Percentiles rank a stretch among this genome's conserved stretches.
These are phyloP conservation scores for Poronia punctata DNA, from an alignment of 495 filamentous ascomycete species.

Conservation along the genomic window DNA sequence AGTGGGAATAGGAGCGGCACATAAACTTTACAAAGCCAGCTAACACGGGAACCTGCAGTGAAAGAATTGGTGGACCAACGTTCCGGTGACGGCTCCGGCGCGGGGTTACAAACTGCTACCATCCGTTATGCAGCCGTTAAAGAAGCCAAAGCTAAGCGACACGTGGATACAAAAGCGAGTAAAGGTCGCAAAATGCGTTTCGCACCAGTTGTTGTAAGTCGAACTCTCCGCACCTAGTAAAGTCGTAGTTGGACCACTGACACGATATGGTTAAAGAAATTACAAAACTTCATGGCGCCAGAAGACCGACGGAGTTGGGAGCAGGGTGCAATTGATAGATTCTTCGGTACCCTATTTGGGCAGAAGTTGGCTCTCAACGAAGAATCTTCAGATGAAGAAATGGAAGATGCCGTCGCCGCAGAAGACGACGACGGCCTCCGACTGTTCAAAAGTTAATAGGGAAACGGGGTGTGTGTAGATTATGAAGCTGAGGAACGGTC, in stretches of 20 bases:
- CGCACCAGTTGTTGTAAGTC: conserved; percentile 11
- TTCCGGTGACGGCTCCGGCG: conserved; percentile 49
- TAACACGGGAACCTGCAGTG: conserved; percentile 45
- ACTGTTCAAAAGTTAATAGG: conserved; percentile 64
- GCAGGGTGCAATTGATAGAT: conserved; percentile 67
- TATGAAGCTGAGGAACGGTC: too few species aligned
- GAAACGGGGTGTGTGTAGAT: too few species aligned
- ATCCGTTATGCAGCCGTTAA: conserved; percentile 59
- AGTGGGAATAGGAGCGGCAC: neutral
- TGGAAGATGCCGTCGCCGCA: conserved; percentile 48
- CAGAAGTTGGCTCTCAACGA: conserved; percentile 68
- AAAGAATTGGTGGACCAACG: conserved; percentile 89
- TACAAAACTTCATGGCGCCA: conserved; percentile 97
- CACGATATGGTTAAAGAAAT: conserved; percentile 55
- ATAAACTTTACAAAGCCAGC: too few species aligned
- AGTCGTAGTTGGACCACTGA: neutral
- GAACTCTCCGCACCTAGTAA: neutral
- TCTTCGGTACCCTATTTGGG: conserved; percentile 86
- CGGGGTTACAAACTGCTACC: conserved; percentile 34
- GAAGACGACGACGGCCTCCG: conserved; percentile 65
- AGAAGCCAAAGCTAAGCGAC: conserved; percentile 73
- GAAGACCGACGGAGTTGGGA: conserved; percentile 76
- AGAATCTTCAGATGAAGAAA: conserved; percentile 51
- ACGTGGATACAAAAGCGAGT: conserved; percentile 87
- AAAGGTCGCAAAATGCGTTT: conserved; percentile 92